Evolutionary conservation across 2,329 filamentous ascomycete genomes (phyloP), one percentile per base, ranked within the genome.

Genomic region (Beauveria sp.): DNA sequence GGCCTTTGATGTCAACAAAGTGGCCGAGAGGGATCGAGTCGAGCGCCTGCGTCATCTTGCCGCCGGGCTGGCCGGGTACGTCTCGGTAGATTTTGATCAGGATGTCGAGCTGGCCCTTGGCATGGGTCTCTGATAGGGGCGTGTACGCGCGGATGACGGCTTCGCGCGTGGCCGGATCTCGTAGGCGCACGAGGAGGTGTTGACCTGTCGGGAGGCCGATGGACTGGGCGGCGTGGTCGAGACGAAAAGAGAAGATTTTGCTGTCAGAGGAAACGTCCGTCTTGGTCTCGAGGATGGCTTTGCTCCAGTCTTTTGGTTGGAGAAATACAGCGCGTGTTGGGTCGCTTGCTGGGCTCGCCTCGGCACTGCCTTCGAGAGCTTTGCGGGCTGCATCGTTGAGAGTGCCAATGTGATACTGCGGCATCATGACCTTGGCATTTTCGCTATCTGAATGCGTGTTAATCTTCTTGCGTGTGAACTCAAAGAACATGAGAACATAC

Each of bases 391-490:
- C 77, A 65, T 85, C 77, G 67, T 90, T 84, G 14, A 96, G 81
- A 0, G 85, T 86, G 56, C 93, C 93, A 66, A 97, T 86, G 73
- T 97, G 92, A 70, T 96, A 96, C 50, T 82, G 75, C 12, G 84
- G 82, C 88, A 97, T 92, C 91, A 96, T 96, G 20, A 81, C 83
- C 76, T 96, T 96, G 40, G 93, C 93, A 18, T 90, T 96, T 76
- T 96, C 92, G 71, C 89, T 93, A 72, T 96, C 91, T 93, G 69
- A 4, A 7, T 34, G 28, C 9, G 26, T 8, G 31, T 51, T 20
- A 24, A 12, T 38, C 5, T 16, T 16, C 18, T 20, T n/a, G 18
- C 10, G 2, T 16, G 20, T 31, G 4, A 22, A 52, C 1, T 40
- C 5, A 16, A 8, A 2, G 26, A 43, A 34, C 10, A 49, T 22